Base-by-base conservation (phyloP, 108 stramenopile genomes). In the Nitzschia putrida region DNA sequence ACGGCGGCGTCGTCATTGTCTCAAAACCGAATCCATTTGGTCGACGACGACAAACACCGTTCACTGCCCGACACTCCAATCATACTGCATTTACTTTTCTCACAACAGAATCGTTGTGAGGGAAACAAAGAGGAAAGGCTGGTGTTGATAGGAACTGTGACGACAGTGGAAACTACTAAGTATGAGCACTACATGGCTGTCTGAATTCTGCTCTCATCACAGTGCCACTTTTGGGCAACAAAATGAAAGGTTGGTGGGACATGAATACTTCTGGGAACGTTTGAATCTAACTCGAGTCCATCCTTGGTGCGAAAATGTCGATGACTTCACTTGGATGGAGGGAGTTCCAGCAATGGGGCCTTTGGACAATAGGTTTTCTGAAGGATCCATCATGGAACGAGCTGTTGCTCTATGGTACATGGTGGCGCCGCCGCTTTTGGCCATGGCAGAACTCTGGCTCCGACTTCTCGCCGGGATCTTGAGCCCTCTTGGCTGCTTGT, bases 401-500 rank as follows among this genome's bases (percentile, higher is more conserved):
- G 20, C 72, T 1, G 29, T 74, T 0, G 78, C 82, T 2, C 13
- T 76, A 2, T 67, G 64, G 41, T 68, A 57, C 14, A 51, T 57
- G 49, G 56, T 75, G 14, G 64, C 71, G 5, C 81, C 83, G 11
- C 57, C 81, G 9, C 51, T 82, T 21, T 49, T 85, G 43, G 88
- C 92, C 61, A 93, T 93, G 87, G 75, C 59, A 44, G 92, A 93
- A 72, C 66, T 93, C 47, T 93, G 92, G 92, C 52, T 90, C 8
- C 73, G 92, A 45, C 68, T 90, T 0, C 82, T 88, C 73, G 81
- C 87, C 18, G 71, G 78, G 8, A 40, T 60, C 53, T 29, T 76
- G 65, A 72, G 82, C 37, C 69, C 89, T 38, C 3, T 59, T 53
- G 69, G 82, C 50, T 52, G 72, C 66, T 21, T 64, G n/a, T 70